Evolutionary conservation across 179 eudicot species (phyloP), one percentile per base, ranked within the genome.

Genomic region (Gypsophila paniculata): DNA sequence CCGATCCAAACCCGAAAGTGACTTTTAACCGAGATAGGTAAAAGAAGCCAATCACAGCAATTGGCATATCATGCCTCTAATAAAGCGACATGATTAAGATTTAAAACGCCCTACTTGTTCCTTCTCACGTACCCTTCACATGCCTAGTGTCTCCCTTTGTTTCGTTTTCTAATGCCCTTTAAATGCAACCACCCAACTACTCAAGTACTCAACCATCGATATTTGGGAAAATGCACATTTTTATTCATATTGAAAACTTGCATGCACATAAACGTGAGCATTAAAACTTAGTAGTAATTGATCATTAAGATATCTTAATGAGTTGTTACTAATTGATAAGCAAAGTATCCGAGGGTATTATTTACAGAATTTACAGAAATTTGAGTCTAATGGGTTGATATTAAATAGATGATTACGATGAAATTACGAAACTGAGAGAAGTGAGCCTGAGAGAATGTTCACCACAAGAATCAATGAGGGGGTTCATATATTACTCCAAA

Each of bases 321-420:
- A 13, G 55, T 51, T 51, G 55, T 54, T 54, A 54, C 23, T 54
- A 6, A 18, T 10, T 71, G 65, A 25, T 70, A 49, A 59, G 9
- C 21, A 18, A 32, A 65, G 44, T 25, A 54, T 53, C 18, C 22
- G 63, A 60, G 8, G 36, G 44, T 52, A 61, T 68, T 72, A 79
- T 75, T 72, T 79, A 79, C 82, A 79, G 17, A 26, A 79, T 75
- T 75, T 79, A 75, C 82, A 72, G 55, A 26, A 51, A 2, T 21
- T 58, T n/a, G 58, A 60, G 23, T 51, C 68, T 63, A 54, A 64
- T 55, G 61, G 62, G 29, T 18, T 18, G 29, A 57, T 57, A 57
- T 18, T 22, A 57, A 8, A 57, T 0, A 21, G 18, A 1, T 22
- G 22, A 52, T 29, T 29, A 51, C 54, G 23, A 15, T 1, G 14